Evolutionary conservation across 805 yeast species (phyloP).

Genomic region (Ogataea pignaliae): DNA sequence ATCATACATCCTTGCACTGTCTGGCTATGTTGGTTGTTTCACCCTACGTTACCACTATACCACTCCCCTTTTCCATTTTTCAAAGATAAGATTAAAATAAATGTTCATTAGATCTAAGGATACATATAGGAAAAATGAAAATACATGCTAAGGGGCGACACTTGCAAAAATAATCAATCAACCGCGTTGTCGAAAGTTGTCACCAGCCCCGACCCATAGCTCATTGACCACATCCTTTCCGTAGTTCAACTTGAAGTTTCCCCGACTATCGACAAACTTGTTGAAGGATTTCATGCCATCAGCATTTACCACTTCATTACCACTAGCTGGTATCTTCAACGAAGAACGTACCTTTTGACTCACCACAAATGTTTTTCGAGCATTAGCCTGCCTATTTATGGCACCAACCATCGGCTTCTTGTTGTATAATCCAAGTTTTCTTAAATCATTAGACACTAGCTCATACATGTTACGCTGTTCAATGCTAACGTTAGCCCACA

Average conservation of each 20-base stretch:
- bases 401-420: slow-evolving; percentile 24
- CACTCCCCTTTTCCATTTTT: no score
- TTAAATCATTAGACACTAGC: slow-evolving; percentile 24
- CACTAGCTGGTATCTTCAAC: neutral
- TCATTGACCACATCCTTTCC: slow-evolving; percentile 10
- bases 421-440: slow-evolving; percentile 25
- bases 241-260: slow-evolving; percentile 8
- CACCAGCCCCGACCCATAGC: slow-evolving; percentile 13
- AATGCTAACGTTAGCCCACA: slow-evolving; percentile 24
- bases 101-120: no score
- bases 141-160: no score
- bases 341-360: neutral
- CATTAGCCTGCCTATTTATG: slow-evolving; percentile 8
- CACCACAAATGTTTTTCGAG: neutral
- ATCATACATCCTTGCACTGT: no score
- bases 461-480: slow-evolving; percentile 26
- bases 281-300: neutral
- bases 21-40: no score
- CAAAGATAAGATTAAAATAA: no score
- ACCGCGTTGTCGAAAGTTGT: slow-evolving; percentile 1
- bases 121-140: no score
- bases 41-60: no score
- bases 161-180: no score
- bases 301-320: neutral
- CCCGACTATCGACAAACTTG: slow-evolving; percentile 8